Evolutionary conservation across 352 stramenopile species (phyloP).

Genomic region (Phytopythium montanum): DNA sequence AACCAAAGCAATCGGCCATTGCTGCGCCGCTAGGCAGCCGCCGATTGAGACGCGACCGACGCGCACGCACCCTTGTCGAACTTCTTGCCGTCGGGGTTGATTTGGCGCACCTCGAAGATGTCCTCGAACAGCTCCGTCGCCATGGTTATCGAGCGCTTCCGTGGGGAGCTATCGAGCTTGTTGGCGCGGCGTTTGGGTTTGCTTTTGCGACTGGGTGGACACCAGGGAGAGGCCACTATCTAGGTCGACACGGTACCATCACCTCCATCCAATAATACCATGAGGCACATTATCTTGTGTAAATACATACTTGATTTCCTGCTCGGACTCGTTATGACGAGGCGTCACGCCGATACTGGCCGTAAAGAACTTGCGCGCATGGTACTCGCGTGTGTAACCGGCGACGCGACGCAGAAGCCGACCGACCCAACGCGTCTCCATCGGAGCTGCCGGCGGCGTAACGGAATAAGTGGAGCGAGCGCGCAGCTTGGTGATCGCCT

Average conservation of each 20-base stretch:
- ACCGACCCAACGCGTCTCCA: not conserved
- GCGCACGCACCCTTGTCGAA: constrained; percentile 87
- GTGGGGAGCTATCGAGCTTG: not conserved
- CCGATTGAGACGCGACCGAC: not conserved
- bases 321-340: not conserved
- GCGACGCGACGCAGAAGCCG: not conserved
- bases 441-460: not conserved
- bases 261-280: no score
- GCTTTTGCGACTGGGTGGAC: constrained; percentile 7
- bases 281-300: no score
- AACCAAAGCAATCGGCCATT: not conserved
- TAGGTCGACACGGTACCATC: not conserved
- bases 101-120: constrained; percentile 96
- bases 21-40: not conserved
- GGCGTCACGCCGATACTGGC: not conserved
- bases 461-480: not conserved
- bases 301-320: not conserved
- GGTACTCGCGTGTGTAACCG: not conserved
- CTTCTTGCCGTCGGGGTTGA: constrained; percentile 99
- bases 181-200: not conserved
- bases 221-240: not conserved
- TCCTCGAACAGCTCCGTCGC: constrained; percentile 96
- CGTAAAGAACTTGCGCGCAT: not conserved
- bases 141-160: constrained; percentile 31
- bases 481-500: not conserved